Conservation (phyloP, 345 rosid species). For the Sonneratia alba region DNA sequence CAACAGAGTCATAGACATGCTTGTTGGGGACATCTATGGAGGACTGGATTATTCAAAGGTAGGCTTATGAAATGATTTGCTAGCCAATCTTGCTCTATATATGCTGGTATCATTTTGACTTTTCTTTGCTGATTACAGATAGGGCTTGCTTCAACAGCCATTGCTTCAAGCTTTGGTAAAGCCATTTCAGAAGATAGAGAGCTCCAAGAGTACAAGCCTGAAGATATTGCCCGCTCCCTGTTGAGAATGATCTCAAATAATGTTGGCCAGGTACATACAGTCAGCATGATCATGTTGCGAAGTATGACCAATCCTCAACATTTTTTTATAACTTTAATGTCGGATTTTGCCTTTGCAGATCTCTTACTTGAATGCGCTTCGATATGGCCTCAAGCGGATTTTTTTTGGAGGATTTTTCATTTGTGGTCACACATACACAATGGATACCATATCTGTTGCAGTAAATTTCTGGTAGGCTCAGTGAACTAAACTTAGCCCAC, state of each 20-base stretch:
- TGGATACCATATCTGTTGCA: slow-evolving; percentile 79
- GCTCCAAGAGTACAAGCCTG: slow-evolving; percentile 62
- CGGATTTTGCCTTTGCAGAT: slow-evolving; percentile 27
- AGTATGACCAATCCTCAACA: not conserved
- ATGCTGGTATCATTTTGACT: not conserved
- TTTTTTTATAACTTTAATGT: not conserved
- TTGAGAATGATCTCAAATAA: slow-evolving; percentile 81
- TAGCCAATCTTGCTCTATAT: not conserved
- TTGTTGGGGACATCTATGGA: slow-evolving; percentile 91
- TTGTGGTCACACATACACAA: slow-evolving; percentile 57
- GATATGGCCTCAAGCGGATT: slow-evolving; percentile 69
- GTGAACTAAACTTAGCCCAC: not conserved
- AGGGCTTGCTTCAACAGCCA: slow-evolving; percentile 64
- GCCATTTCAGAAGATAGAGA: slow-evolving; percentile 59
- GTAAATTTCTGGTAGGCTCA: slow-evolving; percentile 58
- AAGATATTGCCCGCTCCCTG: slow-evolving; percentile 68
- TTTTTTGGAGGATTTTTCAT: slow-evolving; percentile 80
- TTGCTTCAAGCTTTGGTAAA: slow-evolving; percentile 88
- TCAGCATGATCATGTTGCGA: not conserved
- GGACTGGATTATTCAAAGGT: slow-evolving; percentile 72
- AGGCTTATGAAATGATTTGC: not conserved
- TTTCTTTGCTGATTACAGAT: slow-evolving; percentile 31
- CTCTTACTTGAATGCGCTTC: slow-evolving; percentile 71
- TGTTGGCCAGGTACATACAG: slow-evolving; percentile 60
- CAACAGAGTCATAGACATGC: slow-evolving; percentile 79